Base-by-base conservation (phyloP, 2,329 filamentous ascomycete genomes). In the Penicillium sp. region DNA sequence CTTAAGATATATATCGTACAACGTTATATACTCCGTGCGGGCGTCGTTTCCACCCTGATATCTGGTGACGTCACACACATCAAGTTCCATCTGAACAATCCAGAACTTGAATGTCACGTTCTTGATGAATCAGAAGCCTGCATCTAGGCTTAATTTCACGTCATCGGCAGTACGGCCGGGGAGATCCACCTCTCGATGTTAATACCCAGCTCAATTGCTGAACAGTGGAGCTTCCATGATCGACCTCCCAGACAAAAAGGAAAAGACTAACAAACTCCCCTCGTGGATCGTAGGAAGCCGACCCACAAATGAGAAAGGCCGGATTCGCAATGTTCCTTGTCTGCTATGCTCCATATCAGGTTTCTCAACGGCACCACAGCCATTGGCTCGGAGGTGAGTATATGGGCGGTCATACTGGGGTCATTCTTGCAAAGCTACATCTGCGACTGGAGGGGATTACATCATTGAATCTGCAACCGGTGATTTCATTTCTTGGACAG, bases 391-490 rank as follows among this genome's bases (percentile, higher is more conserved):
- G 36, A 27, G 34, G 30, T 34, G 1, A 8, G 13, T 9, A 26
- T 13, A 10, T 55, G 44, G 53, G 23, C 23, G 23, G 58, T 62
- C 57, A 60, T 60, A 16, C 9, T 35, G 39, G 30, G 38, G 34
- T 56, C 48, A 52, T 52, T 34, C 26, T 23, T 49, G 27, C 36
- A 34, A 16, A 23, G 26, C 10, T 14, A 7, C 16, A 39, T n/a
- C 13, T 47, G 23, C 13, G 9, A 30, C 29, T 30, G 29, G 29
- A 5, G 29, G 38, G 26, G 18, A 49, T 59, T 59, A 60, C 56
- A 60, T 60, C 56, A 59, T 59, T 53, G 43, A 56, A 11, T 29
- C 53, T 29, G 35, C 30, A 26, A 16, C 6, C 16, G 14, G 27
- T 26, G 18, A 35, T 27, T 49, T 38, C 30, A n/a, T 30, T 47